Percentiles rank a stretch among this genome's conserved stretches.
These are phyloP conservation scores for Solanum piurae DNA, from an alignment of 257 asterid genomes.

Conservation along the genomic window DNA sequence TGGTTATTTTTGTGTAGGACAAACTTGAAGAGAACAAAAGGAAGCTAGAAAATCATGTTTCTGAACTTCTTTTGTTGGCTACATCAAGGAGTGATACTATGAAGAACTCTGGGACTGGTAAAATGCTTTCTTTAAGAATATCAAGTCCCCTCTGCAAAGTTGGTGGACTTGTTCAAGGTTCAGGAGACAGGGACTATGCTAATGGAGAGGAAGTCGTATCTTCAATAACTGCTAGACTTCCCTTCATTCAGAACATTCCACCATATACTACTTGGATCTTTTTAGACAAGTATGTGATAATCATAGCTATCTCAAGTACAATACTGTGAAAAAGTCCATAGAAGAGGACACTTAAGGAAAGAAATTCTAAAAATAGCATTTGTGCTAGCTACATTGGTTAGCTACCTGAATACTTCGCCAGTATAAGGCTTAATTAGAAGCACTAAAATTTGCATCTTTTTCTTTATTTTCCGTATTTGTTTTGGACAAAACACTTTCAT, in stretches of 20 bases:
- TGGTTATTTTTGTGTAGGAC: conserved; percentile 28
- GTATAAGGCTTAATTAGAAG: not conserved
- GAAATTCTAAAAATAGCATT: not conserved
- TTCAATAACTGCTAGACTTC: conserved; percentile 55
- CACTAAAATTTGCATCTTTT: not conserved
- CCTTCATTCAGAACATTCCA: conserved; percentile 56
- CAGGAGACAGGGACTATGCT: conserved; percentile 45
- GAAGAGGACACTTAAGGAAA: not conserved
- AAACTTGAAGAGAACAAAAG: conserved; percentile 43
- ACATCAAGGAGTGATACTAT: conserved; percentile 38
- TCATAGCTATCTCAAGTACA: not conserved
- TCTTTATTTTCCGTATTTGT: not conserved
- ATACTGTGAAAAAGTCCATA: not conserved
- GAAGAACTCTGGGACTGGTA: conserved; percentile 25
- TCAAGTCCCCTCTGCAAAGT: conserved; percentile 50
- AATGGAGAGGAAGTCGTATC: conserved; percentile 50
- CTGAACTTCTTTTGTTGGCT: conserved; percentile 36
- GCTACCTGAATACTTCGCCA: not conserved
- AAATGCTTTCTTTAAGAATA: conserved; percentile 54
- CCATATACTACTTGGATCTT: conserved; percentile 93
- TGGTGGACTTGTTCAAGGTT: conserved; percentile 36
- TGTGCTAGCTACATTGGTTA: not conserved
- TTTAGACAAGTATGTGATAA: conserved; percentile 49
- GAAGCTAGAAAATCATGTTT: conserved; percentile 34
- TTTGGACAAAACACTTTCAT: not conserved